Evolutionary conservation across 2,329 filamentous ascomycete genomes (phyloP).

Genomic region (Tympanopsis confertula): DNA sequence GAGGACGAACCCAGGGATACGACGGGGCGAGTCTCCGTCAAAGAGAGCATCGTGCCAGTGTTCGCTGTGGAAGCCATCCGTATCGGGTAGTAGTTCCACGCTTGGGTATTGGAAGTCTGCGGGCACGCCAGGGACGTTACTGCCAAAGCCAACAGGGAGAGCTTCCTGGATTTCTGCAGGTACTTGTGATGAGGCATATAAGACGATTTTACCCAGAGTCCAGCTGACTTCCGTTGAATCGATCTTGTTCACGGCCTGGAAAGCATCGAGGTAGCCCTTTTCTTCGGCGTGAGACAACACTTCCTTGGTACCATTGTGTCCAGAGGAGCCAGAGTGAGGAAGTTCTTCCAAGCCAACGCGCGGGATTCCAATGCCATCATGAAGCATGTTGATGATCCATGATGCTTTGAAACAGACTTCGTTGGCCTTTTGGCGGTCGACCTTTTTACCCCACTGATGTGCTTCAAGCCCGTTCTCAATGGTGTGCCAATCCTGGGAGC

Average conservation of each 20-base stretch:
- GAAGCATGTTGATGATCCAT: slow-evolving; percentile 92
- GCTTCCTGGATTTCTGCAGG: slow-evolving; percentile 41
- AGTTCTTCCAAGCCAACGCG: slow-evolving; percentile 72
- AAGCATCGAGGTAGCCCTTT: slow-evolving; percentile 70
- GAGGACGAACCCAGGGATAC: slow-evolving; percentile 65
- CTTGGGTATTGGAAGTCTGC: slow-evolving; percentile 77
- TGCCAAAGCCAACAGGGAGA: slow-evolving; percentile 83
- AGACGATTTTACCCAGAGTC: slow-evolving; percentile 91
- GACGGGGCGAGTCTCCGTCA: slow-evolving; percentile 51
- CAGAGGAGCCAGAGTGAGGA: slow-evolving; percentile 32
- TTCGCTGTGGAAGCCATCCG: slow-evolving; percentile 27
- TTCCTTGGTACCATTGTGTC: slow-evolving; percentile 62
- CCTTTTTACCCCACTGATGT: slow-evolving; percentile 67
- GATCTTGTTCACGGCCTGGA: slow-evolving; percentile 88
- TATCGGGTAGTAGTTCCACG: slow-evolving; percentile 27
- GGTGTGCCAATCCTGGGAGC: slow-evolving; percentile 67
- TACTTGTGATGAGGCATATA: slow-evolving; percentile 86
- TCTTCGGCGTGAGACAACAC: slow-evolving; percentile 57
- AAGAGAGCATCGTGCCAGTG: slow-evolving; percentile 48
- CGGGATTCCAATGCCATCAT: slow-evolving; percentile 90
- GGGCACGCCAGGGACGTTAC: slow-evolving; percentile 60
- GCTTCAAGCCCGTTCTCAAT: slow-evolving; percentile 56
- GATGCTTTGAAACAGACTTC: slow-evolving; percentile 96
- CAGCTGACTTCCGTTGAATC: slow-evolving; percentile 87
- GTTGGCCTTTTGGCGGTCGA: slow-evolving; percentile 61